Evolutionary conservation across 2,329 filamentous ascomycete genomes (phyloP).

Genomic region (Chaetomiaceae sp.): DNA sequence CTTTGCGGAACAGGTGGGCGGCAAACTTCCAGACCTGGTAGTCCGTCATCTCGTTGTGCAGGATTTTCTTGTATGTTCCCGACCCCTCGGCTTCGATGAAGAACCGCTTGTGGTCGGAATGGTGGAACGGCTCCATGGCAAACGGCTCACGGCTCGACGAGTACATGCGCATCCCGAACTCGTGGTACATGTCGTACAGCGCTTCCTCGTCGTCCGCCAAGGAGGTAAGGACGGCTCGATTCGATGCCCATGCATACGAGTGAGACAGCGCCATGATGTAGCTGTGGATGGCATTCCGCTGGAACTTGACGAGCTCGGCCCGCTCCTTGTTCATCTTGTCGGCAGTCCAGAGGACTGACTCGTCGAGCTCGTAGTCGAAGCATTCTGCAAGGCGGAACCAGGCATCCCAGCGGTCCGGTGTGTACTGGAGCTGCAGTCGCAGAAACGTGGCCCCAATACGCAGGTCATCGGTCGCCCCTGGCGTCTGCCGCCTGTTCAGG

Average conservation of each 20-base stretch:
- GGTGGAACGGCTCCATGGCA: conserved; percentile 57
- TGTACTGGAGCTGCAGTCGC: conserved; percentile 77
- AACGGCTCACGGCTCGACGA: conserved; percentile 59
- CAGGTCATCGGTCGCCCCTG: conserved; percentile 76
- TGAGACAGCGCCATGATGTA: conserved; percentile 60
- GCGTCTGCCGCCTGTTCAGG: conserved; percentile 69
- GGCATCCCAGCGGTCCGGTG: conserved; percentile 77
- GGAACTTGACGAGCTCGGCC: conserved; percentile 66
- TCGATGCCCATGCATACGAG: conserved; percentile 46
- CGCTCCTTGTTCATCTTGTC: conserved; percentile 88
- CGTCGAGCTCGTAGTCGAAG: conserved; percentile 83
- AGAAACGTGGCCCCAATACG: conserved; percentile 77
- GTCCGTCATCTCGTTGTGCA: conserved; percentile 54
- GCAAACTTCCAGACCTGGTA: conserved; percentile 61
- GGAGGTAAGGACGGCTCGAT: conserved; percentile 24
- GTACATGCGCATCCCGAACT: conserved; percentile 59
- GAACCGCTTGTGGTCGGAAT: conserved; percentile 53
- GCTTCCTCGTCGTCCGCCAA: conserved; percentile 48
- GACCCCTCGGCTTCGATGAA: conserved; percentile 49
- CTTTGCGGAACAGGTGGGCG: conserved; percentile 51
- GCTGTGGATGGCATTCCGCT: conserved; percentile 79
- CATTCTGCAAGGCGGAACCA: conserved; percentile 88
- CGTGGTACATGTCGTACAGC: conserved; percentile 55
- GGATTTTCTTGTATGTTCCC: conserved; percentile 48
- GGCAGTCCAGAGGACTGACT: conserved; percentile 81